phyloP scores from a whole-genome alignment of 805 yeast genomes.

The Yarrowia sp. region DNA sequence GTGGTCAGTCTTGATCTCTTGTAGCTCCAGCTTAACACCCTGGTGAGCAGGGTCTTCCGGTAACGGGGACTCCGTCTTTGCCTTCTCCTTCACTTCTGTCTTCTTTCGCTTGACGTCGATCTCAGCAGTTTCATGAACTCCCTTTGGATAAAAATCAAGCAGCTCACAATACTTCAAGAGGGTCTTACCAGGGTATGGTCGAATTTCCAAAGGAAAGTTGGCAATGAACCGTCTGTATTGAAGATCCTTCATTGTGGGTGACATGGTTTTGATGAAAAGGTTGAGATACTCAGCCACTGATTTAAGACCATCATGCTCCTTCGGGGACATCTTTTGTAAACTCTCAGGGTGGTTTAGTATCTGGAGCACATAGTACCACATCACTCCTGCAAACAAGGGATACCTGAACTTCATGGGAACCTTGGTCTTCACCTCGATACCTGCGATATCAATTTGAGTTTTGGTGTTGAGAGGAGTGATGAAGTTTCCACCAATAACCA shows the following conservation, averaged over 20 bases:
- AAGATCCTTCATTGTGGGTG: neutral
- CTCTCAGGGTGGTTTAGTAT: neutral
- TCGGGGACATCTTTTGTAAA: neutral
- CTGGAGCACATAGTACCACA: slow-evolving; percentile 52
- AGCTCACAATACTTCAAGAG: neutral
- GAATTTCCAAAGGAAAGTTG: neutral
- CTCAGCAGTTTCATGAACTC: neutral
- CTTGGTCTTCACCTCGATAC: slow-evolving; percentile 62
- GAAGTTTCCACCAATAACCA: slow-evolving; percentile 87
- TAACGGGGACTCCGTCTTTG: neutral
- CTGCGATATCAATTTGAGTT: slow-evolving; percentile 60
- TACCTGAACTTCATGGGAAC: slow-evolving; percentile 76
- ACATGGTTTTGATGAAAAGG: neutral
- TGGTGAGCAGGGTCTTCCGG: neutral
- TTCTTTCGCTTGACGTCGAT: slow-evolving; percentile 2
- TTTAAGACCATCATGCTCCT: neutral
- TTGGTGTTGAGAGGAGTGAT: slow-evolving; percentile 61
- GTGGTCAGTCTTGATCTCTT: neutral
- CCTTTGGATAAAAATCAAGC: neutral
- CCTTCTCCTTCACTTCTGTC: neutral
- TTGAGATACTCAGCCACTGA: slow-evolving; percentile 3
- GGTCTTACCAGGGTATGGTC: neutral
- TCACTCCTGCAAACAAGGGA: slow-evolving; percentile 67
- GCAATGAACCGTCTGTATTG: slow-evolving; percentile 4
- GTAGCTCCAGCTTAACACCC: neutral